A percentile compares a stretch with the other conserved stretches of the same genome.
Conservation (phyloP, 305 asterid genomes). For the Solanum hybrid region DNA sequence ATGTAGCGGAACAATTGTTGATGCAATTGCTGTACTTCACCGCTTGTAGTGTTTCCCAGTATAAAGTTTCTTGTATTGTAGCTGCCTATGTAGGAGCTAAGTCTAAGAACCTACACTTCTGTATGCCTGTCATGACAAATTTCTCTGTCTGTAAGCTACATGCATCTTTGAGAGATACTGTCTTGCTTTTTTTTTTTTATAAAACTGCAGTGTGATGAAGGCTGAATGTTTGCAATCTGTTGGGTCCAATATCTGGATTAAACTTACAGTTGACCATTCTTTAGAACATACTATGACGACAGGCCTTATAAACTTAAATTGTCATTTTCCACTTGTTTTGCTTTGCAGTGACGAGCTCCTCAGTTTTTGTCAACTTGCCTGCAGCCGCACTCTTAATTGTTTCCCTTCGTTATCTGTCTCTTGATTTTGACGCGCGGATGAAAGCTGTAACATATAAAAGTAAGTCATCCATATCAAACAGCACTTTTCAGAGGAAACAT, state of each 20-base stretch:
- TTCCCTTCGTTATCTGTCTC: constrained; percentile 58
- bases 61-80: background rate
- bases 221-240: background rate
- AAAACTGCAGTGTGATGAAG: background rate
- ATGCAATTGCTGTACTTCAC: background rate
- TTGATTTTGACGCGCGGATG: constrained; percentile 76
- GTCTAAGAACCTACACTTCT: background rate
- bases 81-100: background rate
- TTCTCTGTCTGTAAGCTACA: background rate
- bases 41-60: background rate
- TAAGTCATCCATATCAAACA: constrained; percentile 36
- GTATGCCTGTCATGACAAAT: background rate
- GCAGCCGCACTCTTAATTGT: constrained; percentile 62
- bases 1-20: background rate
- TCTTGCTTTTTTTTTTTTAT: background rate
- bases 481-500: constrained; percentile 29
- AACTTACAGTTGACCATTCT: background rate
- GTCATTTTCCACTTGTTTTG: background rate
- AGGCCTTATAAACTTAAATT: background rate
- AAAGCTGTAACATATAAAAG: constrained; percentile 69
- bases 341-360: constrained; percentile 72
- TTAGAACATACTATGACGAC: background rate
- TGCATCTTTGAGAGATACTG: background rate
- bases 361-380: constrained; percentile 86
- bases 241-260: background rate